These are phyloP conservation scores for Suhomyces anneliseae DNA, from an alignment of 1,139 yeast genomes.

Conservation along the genomic window DNA sequence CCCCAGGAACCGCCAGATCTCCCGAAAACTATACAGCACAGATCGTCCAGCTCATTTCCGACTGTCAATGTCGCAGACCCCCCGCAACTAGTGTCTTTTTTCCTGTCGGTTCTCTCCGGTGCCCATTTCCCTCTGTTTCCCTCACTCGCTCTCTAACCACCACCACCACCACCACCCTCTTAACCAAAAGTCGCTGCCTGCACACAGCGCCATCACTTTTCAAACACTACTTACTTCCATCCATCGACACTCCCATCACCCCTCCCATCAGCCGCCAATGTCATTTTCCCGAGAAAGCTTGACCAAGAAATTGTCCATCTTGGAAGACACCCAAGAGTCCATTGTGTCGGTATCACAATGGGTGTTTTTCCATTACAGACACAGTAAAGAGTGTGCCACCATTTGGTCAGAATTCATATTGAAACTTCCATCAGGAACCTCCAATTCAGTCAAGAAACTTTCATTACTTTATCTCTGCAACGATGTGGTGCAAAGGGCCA, in stretches of 20 bases:
- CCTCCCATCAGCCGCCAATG: slow-evolving; percentile 32
- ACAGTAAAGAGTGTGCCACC: slow-evolving; percentile 57
- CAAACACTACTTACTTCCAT: neutral
- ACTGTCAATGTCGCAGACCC: no score
- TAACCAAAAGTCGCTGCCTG: neutral
- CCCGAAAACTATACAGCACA: no score
- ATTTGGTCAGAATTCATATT: slow-evolving; percentile 57
- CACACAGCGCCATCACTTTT: neutral
- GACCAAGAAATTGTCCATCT: slow-evolving; percentile 53
- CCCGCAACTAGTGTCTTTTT: no score
- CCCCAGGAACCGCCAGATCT: no score
- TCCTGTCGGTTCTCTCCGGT: no score
- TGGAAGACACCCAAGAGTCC: slow-evolving; percentile 80
- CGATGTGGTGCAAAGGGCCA: slow-evolving; percentile 81
- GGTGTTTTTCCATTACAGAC: slow-evolving; percentile 77
- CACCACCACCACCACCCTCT: neutral
- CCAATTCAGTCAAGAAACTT: slow-evolving; percentile 48
- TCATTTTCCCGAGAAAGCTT: slow-evolving; percentile 62
- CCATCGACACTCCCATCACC: neutral
- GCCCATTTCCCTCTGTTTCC: neutral
- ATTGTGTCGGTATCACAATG: slow-evolving; percentile 83
- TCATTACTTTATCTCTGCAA: slow-evolving; percentile 72
- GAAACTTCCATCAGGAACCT: slow-evolving; percentile 18
- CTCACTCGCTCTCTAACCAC: neutral
- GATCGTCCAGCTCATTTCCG: no score